A percentile compares a stretch with the other conserved stretches of the same genome.
Conservation (phyloP, 2,329 filamentous ascomycete genomes). For the Grosmannia huntii region DNA sequence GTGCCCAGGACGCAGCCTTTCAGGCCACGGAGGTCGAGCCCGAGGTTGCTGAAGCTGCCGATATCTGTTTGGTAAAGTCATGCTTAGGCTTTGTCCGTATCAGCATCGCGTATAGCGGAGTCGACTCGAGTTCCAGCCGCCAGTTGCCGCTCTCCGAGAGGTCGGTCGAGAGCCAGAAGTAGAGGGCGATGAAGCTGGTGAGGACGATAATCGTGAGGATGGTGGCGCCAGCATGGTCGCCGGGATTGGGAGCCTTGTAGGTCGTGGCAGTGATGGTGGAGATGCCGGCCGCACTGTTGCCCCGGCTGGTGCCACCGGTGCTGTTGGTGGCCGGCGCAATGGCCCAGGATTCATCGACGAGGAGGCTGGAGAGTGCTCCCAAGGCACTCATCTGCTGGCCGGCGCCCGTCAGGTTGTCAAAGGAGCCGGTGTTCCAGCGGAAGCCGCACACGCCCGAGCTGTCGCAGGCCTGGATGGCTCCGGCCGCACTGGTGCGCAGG, state of each 20-base stretch:
- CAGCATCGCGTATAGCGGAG: not conserved
- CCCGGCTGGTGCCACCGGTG: slow-evolving; percentile 16
- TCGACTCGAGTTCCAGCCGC: not conserved
- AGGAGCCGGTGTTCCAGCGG: slow-evolving; percentile 38
- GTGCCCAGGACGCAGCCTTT: not conserved
- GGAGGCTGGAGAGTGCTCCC: slow-evolving; percentile 31
- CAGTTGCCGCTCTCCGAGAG: slow-evolving; percentile 5
- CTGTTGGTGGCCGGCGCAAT: slow-evolving; percentile 21
- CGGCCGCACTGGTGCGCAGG: slow-evolving; percentile 42
- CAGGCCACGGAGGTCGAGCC: not conserved
- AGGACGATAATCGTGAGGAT: slow-evolving; percentile 41
- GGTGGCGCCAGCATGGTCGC: slow-evolving; percentile 55
- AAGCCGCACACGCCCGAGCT: slow-evolving; percentile 48
- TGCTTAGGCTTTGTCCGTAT: not conserved
- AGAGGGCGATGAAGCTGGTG: slow-evolving; percentile 36
- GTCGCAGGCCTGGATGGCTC: slow-evolving; percentile 47
- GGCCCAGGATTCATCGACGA: slow-evolving; percentile 21
- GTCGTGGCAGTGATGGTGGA: slow-evolving; percentile 7
- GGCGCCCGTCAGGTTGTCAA: slow-evolving; percentile 31
- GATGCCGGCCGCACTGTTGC: not conserved
- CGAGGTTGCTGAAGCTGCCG: not conserved
- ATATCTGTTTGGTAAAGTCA: too few species aligned
- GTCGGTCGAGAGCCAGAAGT: slow-evolving; percentile 18
- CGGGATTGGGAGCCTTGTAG: slow-evolving; percentile 32
- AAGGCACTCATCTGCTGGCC: slow-evolving; percentile 41